A percentile compares a stretch with the other conserved stretches of the same genome.
phyloP scores from a whole-genome alignment of 345 rosid genomes.

The Populus tremula region DNA sequence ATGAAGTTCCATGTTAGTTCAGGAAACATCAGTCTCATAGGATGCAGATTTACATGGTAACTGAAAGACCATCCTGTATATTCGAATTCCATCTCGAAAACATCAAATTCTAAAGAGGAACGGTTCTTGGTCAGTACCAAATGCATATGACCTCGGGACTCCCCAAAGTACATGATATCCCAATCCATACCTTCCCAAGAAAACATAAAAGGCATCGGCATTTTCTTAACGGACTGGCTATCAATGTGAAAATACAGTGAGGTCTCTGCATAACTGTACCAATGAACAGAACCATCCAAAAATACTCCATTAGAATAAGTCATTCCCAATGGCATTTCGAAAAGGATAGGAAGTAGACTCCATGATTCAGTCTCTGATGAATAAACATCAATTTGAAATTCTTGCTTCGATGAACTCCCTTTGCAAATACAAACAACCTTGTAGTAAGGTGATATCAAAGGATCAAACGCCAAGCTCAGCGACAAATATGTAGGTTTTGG shows the following conservation, averaged over 20 bases:
- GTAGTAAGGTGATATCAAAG: too few relatives aligned
- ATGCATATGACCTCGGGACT: constrained; percentile 6
- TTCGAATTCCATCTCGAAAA: neutral
- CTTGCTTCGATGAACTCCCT: too few relatives aligned
- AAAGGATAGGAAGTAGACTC: neutral
- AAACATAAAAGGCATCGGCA: neutral
- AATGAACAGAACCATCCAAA: neutral
- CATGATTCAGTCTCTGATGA: neutral
- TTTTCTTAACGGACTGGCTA: neutral
- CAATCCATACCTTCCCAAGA: neutral
- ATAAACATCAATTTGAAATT: neutral
- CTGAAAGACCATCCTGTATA: neutral
- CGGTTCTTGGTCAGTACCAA: neutral
- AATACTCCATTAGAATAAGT: neutral
- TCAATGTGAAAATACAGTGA: neutral
- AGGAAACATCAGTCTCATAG: neutral
- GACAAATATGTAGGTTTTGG: neutral
- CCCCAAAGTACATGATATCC: neutral
- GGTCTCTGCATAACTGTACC: neutral
- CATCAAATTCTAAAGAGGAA: neutral
- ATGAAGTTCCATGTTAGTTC: neutral
- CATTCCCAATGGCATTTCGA: neutral
- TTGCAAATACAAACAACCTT: too few relatives aligned
- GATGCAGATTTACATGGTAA: neutral
- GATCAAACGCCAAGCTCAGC: neutral